These are phyloP conservation scores for Jacaranda copaia DNA, from an alignment of 257 asterid species.

Conservation along the genomic window DNA sequence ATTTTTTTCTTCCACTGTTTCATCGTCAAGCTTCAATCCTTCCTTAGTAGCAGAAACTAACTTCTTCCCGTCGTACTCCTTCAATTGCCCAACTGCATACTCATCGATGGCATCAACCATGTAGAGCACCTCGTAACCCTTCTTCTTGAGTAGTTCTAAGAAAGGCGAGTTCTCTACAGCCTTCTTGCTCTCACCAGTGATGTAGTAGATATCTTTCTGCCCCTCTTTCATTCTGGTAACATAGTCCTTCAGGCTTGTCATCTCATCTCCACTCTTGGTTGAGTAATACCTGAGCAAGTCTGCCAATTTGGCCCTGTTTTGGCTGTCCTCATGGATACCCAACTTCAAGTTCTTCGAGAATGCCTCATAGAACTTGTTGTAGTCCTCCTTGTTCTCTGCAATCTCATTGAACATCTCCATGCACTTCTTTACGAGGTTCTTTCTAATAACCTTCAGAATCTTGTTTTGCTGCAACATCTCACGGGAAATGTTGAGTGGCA, in stretches of 20 bases:
- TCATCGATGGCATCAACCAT: slow-evolving; percentile 59
- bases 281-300: slow-evolving; percentile 50
- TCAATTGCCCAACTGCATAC: slow-evolving; percentile 49
- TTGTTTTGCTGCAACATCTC: slow-evolving; percentile 57
- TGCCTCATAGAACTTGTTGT: slow-evolving; percentile 53
- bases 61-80: slow-evolving; percentile 52
- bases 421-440: slow-evolving; percentile 56
- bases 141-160: slow-evolving; percentile 53
- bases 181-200: slow-evolving; percentile 58
- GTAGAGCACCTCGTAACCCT: slow-evolving; percentile 51
- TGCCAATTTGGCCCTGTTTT: slow-evolving; percentile 51
- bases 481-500: slow-evolving; percentile 54
- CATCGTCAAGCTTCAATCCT: slow-evolving; percentile 49
- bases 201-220: slow-evolving; percentile 51
- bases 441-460: slow-evolving; percentile 50
- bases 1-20: slow-evolving; percentile 45
- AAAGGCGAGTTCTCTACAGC: slow-evolving; percentile 55
- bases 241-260: slow-evolving; percentile 54
- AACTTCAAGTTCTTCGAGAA: slow-evolving; percentile 57
- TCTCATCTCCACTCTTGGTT: slow-evolving; percentile 51
- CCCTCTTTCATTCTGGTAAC: slow-evolving; percentile 57
- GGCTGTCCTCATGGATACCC: slow-evolving; percentile 57
- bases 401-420: slow-evolving; percentile 58
- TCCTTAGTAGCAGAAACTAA: slow-evolving; percentile 53
- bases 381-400: slow-evolving; percentile 55